phyloP scores from a whole-genome alignment of 108 stramenopile genomes.

The Fistulifera pelliculosa region DNA sequence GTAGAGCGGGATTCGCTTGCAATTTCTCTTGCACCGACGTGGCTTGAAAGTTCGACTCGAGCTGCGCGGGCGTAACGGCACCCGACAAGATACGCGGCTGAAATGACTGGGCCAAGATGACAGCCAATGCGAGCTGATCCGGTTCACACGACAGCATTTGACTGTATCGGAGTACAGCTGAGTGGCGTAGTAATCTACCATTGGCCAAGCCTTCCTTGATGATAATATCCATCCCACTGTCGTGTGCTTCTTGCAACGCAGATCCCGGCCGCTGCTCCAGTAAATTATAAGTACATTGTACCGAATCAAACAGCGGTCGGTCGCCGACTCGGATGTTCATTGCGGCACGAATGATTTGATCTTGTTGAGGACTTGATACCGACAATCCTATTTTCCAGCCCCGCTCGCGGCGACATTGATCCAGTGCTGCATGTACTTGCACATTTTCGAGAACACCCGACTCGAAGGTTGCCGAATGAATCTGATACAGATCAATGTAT shows the following conservation, averaged over 20 bases:
- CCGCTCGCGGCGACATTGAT: slow-evolving; percentile 30
- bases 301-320: slow-evolving; percentile 56
- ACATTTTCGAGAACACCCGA: slow-evolving; percentile 51
- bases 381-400: slow-evolving; percentile 70
- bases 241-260: slow-evolving; percentile 42
- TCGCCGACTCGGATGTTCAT: slow-evolving; percentile 33
- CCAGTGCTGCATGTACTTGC: slow-evolving; percentile 45
- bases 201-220: slow-evolving; percentile 81
- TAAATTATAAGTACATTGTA: slow-evolving; percentile 76
- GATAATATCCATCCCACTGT: slow-evolving; percentile 60
- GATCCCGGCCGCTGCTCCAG: slow-evolving; percentile 52
- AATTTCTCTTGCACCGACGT: slow-evolving; percentile 30
- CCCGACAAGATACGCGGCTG: slow-evolving; percentile 59
- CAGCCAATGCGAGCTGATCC: slow-evolving; percentile 60
- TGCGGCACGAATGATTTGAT: slow-evolving; percentile 43
- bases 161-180: slow-evolving; percentile 23
- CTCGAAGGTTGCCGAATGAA: slow-evolving; percentile 74
- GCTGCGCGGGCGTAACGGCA: slow-evolving; percentile 55
- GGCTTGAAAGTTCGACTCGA: slow-evolving; percentile 49
- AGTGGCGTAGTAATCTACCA: slow-evolving; percentile 40
- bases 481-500: slow-evolving; percentile 29
- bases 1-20: slow-evolving; percentile 14
- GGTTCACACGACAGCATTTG: slow-evolving; percentile 34
- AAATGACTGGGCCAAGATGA: slow-evolving; percentile 66
- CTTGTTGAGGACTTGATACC: slow-evolving; percentile 55